These are phyloP conservation scores for Globisporangium canariense DNA, from an alignment of 352 stramenopile species.

Conservation along the genomic window DNA sequence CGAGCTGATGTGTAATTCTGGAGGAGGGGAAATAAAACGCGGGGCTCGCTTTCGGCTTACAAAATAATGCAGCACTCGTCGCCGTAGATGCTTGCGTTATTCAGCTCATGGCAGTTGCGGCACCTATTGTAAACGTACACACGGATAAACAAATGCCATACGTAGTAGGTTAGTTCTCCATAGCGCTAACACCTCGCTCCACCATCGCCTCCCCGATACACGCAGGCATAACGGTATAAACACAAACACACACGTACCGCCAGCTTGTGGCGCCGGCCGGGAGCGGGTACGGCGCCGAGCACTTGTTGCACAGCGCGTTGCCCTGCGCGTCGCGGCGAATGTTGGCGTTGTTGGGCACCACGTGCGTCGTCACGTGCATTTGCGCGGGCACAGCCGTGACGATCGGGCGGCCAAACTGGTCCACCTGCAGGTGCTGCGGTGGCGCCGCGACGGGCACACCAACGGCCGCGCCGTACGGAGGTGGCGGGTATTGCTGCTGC, in stretches of 20 bases:
- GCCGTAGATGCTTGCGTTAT: constrained; percentile 77
- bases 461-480: constrained; percentile 3
- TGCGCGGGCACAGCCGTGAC: constrained; percentile 22
- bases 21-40: no score
- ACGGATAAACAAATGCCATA: constrained; percentile 4
- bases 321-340: constrained; percentile 47
- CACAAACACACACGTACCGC: constrained; percentile 26
- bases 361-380: constrained; percentile 9
- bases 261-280: constrained; percentile 66
- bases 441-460: background rate
- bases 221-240: background rate
- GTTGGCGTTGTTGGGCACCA: constrained; percentile 30
- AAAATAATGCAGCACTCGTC: constrained; percentile 69
- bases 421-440: constrained; percentile 16
- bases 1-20: no score
- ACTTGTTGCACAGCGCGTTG: constrained; percentile 77
- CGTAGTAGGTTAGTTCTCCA: background rate
- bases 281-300: constrained; percentile 62
- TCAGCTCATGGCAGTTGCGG: constrained; percentile 66
- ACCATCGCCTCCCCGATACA: background rate
- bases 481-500: constrained; percentile 9
- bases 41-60: constrained; percentile 13
- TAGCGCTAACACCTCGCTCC: background rate
- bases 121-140: constrained; percentile 30
- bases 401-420: constrained; percentile 23